These are phyloP conservation scores for Ceratocystis destructans DNA, from an alignment of 2,329 filamentous ascomycete genomes.

Conservation along the genomic window DNA sequence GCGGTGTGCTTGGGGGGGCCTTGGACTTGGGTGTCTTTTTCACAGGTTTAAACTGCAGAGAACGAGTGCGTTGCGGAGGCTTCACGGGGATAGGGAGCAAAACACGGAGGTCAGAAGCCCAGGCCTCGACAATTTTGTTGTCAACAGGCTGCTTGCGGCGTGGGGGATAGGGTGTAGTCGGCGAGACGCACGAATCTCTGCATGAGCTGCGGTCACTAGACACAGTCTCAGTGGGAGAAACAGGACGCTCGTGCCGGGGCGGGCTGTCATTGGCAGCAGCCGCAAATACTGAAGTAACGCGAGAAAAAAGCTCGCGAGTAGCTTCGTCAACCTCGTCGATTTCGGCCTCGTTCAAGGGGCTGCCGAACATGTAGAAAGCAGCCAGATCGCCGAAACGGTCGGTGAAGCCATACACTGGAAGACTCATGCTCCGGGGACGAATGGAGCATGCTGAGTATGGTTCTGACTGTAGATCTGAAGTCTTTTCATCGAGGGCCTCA, in stretches of 20 bases:
- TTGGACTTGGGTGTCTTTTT: slow-evolving; percentile 16
- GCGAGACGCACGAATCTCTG: slow-evolving; percentile 17
- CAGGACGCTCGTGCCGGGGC: slow-evolving; percentile 11
- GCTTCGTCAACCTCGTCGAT: slow-evolving; percentile 6
- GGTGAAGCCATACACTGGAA: slow-evolving; percentile 34
- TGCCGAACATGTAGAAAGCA: slow-evolving; percentile 37
- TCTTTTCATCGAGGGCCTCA: slow-evolving; percentile 43
- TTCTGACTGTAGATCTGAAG: slow-evolving; percentile 38
- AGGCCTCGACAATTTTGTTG: slow-evolving; percentile 11
- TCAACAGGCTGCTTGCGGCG: slow-evolving; percentile 5
- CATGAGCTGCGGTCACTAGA: slow-evolving; percentile 19
- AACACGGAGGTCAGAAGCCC: slow-evolving; percentile 13
- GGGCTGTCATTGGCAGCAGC: not conserved
- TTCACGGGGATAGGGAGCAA: slow-evolving; percentile 11
- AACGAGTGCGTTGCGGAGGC: slow-evolving; percentile 14
- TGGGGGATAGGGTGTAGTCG: slow-evolving; percentile 18
- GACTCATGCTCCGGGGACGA: slow-evolving; percentile 34
- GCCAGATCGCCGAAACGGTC: slow-evolving; percentile 33
- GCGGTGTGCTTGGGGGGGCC: slow-evolving; percentile 9
- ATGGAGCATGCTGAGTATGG: slow-evolving; percentile 32
- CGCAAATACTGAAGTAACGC: slow-evolving; percentile 14
- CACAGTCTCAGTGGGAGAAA: slow-evolving; percentile 19
- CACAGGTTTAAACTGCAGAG: slow-evolving; percentile 13
- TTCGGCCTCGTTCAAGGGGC: slow-evolving; percentile 19
- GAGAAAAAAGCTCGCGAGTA: slow-evolving; percentile 13